phyloP scores from a whole-genome alignment of 169 alveolate genomes.

The Eimeria falciformis region DNA sequence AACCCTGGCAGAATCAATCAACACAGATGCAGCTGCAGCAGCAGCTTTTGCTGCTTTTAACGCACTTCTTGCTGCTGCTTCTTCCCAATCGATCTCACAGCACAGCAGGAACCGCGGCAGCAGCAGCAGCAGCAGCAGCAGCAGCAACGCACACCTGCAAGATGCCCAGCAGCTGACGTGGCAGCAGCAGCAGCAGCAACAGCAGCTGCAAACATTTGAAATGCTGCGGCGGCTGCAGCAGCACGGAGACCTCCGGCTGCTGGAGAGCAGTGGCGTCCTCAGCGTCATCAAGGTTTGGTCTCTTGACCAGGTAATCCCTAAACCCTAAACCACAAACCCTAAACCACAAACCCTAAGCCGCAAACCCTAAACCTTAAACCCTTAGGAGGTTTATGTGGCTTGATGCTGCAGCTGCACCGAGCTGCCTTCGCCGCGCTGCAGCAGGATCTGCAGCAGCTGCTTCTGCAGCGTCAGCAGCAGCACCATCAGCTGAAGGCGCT shows the following conservation, averaged over 20 bases:
- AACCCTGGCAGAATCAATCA: not conserved
- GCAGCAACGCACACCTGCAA: not conserved
- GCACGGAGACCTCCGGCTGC: not conserved
- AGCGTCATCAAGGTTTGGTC: not conserved
- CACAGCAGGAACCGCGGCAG: not conserved
- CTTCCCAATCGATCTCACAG: not conserved
- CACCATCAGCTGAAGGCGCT: not conserved
- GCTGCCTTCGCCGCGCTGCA: not conserved
- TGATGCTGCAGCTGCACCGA: not conserved
- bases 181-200: not conserved
- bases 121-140: constrained; percentile 8
- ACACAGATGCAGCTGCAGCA: not conserved
- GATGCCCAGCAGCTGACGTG: not conserved
- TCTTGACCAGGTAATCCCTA: not conserved
- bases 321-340: not conserved
- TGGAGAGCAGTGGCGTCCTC: not conserved
- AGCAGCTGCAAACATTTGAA: not conserved
- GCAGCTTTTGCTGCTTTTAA: not conserved
- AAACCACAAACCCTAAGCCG: not conserved
- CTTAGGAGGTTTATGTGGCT: too few relatives aligned
- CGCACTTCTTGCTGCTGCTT: not conserved
- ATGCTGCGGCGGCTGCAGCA: not conserved
- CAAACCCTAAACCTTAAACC: not conserved
- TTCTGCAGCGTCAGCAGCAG: not conserved
- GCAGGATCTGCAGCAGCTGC: not conserved